Percentiles rank a stretch among this genome's conserved stretches.
phyloP scores from a whole-genome alignment of 2,329 filamentous ascomycete species.

The Keithomyces neogunnii region DNA sequence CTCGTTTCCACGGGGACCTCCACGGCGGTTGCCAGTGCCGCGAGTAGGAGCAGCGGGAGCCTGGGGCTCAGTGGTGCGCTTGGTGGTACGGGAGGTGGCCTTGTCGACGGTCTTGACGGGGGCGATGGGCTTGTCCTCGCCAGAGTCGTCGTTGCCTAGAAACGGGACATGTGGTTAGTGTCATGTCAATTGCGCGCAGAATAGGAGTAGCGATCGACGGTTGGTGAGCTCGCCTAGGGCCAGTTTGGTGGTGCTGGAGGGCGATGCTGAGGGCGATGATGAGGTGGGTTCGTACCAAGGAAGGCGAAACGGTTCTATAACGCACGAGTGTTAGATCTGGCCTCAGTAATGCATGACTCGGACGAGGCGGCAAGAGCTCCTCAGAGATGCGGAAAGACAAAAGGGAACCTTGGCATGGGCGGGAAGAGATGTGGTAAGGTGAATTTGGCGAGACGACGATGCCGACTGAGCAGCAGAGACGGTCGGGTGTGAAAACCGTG shows the following conservation, averaged over 20 bases:
- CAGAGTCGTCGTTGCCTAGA: slow-evolving; percentile 51
- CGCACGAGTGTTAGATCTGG: neutral
- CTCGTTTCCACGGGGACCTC: slow-evolving; percentile 67
- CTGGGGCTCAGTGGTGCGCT: slow-evolving; percentile 79
- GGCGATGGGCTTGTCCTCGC: slow-evolving; percentile 64
- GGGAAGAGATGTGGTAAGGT: neutral
- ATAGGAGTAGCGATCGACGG: slow-evolving; percentile 10
- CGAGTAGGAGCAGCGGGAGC: slow-evolving; percentile 53
- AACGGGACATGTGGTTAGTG: slow-evolving; percentile 8
- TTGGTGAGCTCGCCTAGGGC: neutral
- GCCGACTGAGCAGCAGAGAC: too few species aligned
- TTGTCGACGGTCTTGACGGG: slow-evolving; percentile 89
- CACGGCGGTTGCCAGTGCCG: slow-evolving; percentile 40
- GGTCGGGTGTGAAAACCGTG: neutral
- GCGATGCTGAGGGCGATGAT: slow-evolving; percentile 12
- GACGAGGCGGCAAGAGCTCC: neutral
- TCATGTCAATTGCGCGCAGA: neutral
- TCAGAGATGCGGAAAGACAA: neutral
- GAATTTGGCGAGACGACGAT: too few species aligned
- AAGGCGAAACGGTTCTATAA: slow-evolving; percentile 91
- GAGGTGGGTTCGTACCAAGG: slow-evolving; percentile 64
- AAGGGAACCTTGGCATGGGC: neutral
- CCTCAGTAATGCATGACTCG: neutral
- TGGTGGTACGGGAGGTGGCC: slow-evolving; percentile 61
- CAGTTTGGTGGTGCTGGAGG: too few species aligned